Evolutionary conservation across 805 yeast species (phyloP).

Genomic region (Metschnikowia gruessii): DNA sequence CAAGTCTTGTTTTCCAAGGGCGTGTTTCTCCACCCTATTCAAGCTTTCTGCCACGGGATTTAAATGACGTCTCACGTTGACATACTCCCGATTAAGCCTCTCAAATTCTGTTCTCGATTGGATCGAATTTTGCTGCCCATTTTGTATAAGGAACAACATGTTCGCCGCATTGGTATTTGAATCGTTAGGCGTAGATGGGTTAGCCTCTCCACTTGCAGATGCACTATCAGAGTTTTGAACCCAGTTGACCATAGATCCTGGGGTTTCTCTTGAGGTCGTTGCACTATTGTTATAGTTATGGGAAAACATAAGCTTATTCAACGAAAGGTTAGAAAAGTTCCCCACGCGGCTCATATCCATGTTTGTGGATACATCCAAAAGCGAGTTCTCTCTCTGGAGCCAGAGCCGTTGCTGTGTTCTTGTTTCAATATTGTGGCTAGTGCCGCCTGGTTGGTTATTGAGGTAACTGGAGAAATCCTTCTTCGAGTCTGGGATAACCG

Average conservation of each 20-base stretch:
- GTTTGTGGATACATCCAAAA: slow-evolving; percentile 50
- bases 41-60: slow-evolving; percentile 71
- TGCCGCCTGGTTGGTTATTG: slow-evolving; percentile 6
- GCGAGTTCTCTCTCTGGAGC: slow-evolving; percentile 75
- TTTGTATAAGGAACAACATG: slow-evolving; percentile 22
- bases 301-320: slow-evolving; percentile 40
- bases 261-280: slow-evolving; percentile 12
- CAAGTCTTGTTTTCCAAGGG: slow-evolving; percentile 19
- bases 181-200: slow-evolving; percentile 1
- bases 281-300: slow-evolving; percentile 26
- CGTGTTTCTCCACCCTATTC: slow-evolving; percentile 41
- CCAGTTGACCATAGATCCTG: slow-evolving; percentile 2
- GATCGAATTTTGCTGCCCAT: slow-evolving; percentile 44
- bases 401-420: slow-evolving; percentile 83
- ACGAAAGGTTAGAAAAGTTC: slow-evolving; percentile 39
- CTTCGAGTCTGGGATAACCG: neutral
- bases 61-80: slow-evolving; percentile 61
- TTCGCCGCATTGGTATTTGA: slow-evolving; percentile 8
- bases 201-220: neutral
- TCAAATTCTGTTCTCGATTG: slow-evolving; percentile 76
- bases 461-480: slow-evolving; percentile 39
- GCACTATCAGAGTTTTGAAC: slow-evolving; percentile 5
- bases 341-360: slow-evolving; percentile 29
- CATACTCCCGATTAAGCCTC: slow-evolving; percentile 68
- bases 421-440: slow-evolving; percentile 40